A percentile compares a stretch with the other conserved stretches of the same genome.
These are phyloP conservation scores for Lachnellula subtilissima DNA, from an alignment of 2,329 filamentous ascomycete species.

Conservation along the genomic window DNA sequence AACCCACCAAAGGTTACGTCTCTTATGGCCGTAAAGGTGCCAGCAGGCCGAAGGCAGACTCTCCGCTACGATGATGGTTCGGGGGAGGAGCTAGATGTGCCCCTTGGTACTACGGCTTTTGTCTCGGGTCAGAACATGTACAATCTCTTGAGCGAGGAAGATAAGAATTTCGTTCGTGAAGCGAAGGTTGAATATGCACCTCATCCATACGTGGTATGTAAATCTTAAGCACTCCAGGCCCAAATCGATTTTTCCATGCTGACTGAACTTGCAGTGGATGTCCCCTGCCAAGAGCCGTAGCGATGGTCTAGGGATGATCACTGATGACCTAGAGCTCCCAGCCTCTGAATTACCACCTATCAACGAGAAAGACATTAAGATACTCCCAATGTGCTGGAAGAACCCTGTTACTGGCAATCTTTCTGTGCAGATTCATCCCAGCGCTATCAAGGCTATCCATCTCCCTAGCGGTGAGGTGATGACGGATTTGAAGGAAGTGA, in stretches of 20 bases:
- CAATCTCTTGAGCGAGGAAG: constrained; percentile 57
- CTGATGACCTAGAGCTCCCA: constrained; percentile 59
- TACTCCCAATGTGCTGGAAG: constrained; percentile 72
- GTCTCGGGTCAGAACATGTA: constrained; percentile 68
- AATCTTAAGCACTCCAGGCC: no score
- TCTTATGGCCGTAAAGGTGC: constrained; percentile 69
- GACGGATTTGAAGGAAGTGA: constrained; percentile 61
- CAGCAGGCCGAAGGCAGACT: constrained; percentile 59
- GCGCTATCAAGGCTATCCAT: constrained; percentile 65
- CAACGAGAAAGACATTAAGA: constrained; percentile 61
- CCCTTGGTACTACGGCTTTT: constrained; percentile 73
- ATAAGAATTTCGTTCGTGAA: constrained; percentile 62
- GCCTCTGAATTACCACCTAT: constrained; percentile 57
- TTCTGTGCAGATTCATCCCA: constrained; percentile 70
- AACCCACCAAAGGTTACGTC: constrained; percentile 71
- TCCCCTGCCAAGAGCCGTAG: constrained; percentile 59
- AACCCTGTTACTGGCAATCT: constrained; percentile 67
- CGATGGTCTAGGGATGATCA: constrained; percentile 67
- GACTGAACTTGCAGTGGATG: constrained; percentile 54
- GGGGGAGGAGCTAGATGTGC: constrained; percentile 60
- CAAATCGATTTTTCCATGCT: no score
- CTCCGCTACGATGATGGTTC: constrained; percentile 70
- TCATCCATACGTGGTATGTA: constrained; percentile 61
- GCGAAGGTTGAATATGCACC: constrained; percentile 70
- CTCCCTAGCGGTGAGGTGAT: constrained; percentile 61